Percentiles rank a stretch among this genome's conserved stretches.
phyloP scores from a whole-genome alignment of 192 early-diverging fungal species.

The Coemansia sp. region DNA sequence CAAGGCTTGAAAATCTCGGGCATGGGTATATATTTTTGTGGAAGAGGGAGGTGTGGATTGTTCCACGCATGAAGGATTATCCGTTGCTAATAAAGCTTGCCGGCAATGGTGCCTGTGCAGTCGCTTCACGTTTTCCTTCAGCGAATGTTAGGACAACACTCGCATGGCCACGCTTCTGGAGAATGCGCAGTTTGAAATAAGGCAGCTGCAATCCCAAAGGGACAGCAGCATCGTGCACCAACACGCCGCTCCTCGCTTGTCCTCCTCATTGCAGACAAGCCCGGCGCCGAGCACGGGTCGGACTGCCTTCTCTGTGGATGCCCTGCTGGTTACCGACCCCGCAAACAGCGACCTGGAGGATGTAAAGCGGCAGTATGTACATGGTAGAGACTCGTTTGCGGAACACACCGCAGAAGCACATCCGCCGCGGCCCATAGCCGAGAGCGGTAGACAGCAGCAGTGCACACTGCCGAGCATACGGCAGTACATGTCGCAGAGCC shows the following conservation, averaged over 20 bases:
- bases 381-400: background rate
- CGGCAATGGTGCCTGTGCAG: no score
- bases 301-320: background rate
- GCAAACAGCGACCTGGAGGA: background rate
- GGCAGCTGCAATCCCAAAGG: slow-evolving; percentile 22
- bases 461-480: slow-evolving; percentile 3
- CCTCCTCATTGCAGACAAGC: background rate
- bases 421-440: background rate
- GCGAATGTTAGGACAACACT: slow-evolving; percentile 34
- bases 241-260: no score
- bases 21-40: background rate
- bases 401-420: background rate
- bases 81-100: background rate
- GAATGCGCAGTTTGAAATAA: slow-evolving; percentile 21
- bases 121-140: background rate
- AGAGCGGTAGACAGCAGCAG: background rate
- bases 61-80: background rate
- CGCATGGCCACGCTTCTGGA: slow-evolving; percentile 22
- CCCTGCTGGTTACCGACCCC: background rate
- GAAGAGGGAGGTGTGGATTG: no score
- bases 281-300: background rate
- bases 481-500: background rate
- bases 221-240: background rate
- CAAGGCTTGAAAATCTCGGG: background rate
- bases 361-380: background rate